These are phyloP conservation scores for Obelidium mucronatum DNA, from an alignment of 192 early-diverging fungal genomes.

Conservation along the genomic window DNA sequence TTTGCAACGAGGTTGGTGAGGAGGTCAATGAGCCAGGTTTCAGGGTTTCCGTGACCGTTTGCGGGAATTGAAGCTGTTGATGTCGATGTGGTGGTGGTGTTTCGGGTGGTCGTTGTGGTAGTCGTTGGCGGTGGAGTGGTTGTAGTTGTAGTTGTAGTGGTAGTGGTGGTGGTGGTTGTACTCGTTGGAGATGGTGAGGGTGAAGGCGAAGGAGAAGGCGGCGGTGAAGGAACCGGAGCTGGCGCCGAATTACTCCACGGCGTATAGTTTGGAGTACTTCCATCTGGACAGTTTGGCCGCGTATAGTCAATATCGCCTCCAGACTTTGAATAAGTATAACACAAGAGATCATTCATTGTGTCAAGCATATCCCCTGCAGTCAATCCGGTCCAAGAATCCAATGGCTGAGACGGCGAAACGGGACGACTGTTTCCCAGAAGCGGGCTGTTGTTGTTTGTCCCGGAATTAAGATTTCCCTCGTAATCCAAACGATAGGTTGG, in stretches of 20 bases:
- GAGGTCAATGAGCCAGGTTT: neutral
- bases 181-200: too few species aligned
- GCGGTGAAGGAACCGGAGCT: neutral
- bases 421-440: neutral
- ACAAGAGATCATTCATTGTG: constrained; percentile 15
- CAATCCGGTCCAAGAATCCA: neutral
- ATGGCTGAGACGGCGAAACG: neutral
- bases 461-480: neutral
- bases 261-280: neutral
- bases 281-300: neutral
- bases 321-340: constrained; percentile 29
- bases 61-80: too few species aligned
- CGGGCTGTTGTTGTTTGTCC: too few species aligned
- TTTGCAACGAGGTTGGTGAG: neutral
- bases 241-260: neutral
- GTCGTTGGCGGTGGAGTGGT: too few species aligned
- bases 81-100: too few species aligned
- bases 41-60: too few species aligned
- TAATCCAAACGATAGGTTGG: constrained; percentile 10
- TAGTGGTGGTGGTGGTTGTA: too few species aligned
- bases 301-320: constrained; percentile 3
- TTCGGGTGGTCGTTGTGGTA: neutral
- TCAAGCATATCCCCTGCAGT: neutral
- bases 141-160: too few species aligned
- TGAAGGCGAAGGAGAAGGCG: too few species aligned